These are phyloP conservation scores for Thecaphora thlaspeos DNA, from an alignment of 1,284 basidiomycete species.

Conservation along the genomic window DNA sequence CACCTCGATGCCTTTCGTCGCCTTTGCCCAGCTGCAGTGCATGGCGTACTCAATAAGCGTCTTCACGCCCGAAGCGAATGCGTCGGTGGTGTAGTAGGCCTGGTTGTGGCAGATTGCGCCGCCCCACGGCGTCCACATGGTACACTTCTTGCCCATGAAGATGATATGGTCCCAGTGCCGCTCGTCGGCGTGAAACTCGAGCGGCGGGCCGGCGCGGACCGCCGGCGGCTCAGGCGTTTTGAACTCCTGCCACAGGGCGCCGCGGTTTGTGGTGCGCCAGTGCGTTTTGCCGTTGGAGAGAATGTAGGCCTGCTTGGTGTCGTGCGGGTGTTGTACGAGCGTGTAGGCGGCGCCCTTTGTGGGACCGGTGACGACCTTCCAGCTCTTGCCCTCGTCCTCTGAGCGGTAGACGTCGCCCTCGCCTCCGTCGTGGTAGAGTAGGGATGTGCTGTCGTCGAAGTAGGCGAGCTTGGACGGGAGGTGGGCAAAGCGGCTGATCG, in stretches of 20 bases:
- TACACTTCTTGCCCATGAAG: constrained; percentile 50
- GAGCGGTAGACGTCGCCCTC: constrained; percentile 74
- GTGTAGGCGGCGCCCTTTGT: constrained; percentile 68
- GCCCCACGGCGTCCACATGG: constrained; percentile 46
- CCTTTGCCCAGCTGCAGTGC: constrained; percentile 55
- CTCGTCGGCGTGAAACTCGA: constrained; percentile 53
- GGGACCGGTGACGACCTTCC: constrained; percentile 69
- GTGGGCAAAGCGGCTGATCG: constrained; percentile 63
- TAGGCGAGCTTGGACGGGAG: constrained; percentile 80
- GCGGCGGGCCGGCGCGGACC: constrained; percentile 30
- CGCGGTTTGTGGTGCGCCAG: constrained; percentile 50
- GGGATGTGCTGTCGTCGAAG: constrained; percentile 84
- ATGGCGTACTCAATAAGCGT: constrained; percentile 44
- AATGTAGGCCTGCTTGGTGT: constrained; percentile 62
- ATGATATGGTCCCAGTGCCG: constrained; percentile 49
- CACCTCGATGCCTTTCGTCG: constrained; percentile 38
- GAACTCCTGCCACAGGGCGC: constrained; percentile 53
- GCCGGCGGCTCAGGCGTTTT: constrained; percentile 45
- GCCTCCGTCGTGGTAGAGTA: constrained; percentile 77
- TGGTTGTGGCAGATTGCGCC: constrained; percentile 58
- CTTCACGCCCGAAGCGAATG: constrained; percentile 40
- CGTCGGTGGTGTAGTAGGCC: constrained; percentile 51
- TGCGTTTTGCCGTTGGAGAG: constrained; percentile 43
- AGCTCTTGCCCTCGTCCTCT: constrained; percentile 83
- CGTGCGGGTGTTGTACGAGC: constrained; percentile 83